Conservation (phyloP, 2,329 filamentous ascomycete genomes). For the Plenodomus tracheiphilus region DNA sequence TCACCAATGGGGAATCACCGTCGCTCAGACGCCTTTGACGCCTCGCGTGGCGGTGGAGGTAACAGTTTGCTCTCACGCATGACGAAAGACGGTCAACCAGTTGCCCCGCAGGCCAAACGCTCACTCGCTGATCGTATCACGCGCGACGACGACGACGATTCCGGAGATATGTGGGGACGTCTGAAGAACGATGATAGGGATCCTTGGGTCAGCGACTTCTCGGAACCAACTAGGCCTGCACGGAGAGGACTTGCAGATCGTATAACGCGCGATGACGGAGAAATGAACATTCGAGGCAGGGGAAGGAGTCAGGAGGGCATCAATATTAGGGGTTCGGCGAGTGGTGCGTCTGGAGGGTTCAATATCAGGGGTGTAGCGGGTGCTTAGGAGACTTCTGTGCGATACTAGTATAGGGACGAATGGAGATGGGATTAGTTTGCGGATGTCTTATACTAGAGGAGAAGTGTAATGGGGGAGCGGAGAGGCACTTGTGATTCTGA, state of each 20-base stretch:
- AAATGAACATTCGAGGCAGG: constrained; percentile 24
- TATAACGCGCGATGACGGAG: constrained; percentile 21
- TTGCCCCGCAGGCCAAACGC: constrained; percentile 23
- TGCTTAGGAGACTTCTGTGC: too few species aligned
- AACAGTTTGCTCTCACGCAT: constrained; percentile 37
- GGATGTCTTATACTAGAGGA: too few species aligned
- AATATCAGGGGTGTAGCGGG: constrained; percentile 40
- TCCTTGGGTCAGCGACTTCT: constrained; percentile 28
- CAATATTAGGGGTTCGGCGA: constrained; percentile 38
- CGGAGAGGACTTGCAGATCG: constrained; percentile 24
- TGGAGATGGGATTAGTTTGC: too few species aligned
- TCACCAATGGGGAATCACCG: constrained; percentile 50
- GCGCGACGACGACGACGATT: constrained; percentile 30
- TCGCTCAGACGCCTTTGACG: constrained; percentile 49
- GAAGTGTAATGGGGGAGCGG: too few species aligned
- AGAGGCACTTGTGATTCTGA: too few species aligned
- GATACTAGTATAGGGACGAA: too few species aligned
- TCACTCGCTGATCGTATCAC: constrained; percentile 38
- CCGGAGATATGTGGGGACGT: constrained; percentile 30
- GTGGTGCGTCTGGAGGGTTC: constrained; percentile 24
- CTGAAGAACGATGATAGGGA: constrained; percentile 37
- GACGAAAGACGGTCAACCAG: constrained; percentile 40
- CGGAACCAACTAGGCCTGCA: constrained; percentile 21
- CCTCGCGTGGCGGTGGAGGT: constrained; percentile 19
- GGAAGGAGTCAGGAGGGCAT: constrained; percentile 28